Base-by-base conservation (phyloP, 495 filamentous ascomycete species). In the Cairneyella variabilis region DNA sequence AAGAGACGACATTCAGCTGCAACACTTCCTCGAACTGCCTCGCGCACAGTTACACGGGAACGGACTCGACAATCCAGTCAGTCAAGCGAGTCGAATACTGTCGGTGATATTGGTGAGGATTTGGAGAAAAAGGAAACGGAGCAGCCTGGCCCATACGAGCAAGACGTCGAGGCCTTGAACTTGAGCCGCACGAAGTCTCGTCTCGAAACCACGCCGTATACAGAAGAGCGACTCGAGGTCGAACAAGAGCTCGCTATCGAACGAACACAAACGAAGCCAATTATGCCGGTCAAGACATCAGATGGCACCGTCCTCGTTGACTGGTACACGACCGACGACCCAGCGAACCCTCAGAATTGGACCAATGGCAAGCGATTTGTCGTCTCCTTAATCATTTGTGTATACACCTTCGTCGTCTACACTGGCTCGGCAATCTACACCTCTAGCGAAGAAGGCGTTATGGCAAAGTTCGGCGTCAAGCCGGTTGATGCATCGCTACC, bases 281-380 rank as follows among this genome's bases (percentile, higher is more conserved):
- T 81, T 27, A 59, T 65, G 0, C 75, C 79, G 73, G 8, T 47
- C 21, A 64, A 61, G 61, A 64, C 61, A 18, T 36, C 54, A 39
- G 74, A 77, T 41, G 73, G 73, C 34, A 67, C 72, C 16, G 76
- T 85, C 45, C 67, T 86, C 0, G 80, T 85, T 10, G 76, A 76
- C 18, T 85, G 73, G 70, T 78, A 84, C 53, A 70, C 69, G 14
- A 71, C 74, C 0, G 64, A 73, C 5, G 64, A 78, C 46, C 67
- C 72, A 0, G 62, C 76, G 26, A 76, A 82, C 53, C 83, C 81
- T 20, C 76, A 74, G 25, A 83, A 84, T 57, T 85, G 73, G 70
- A 67, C 64, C 21, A 61, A 69, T 17, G 26, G 56, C 1, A 68
- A 60, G 0, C 66, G 73, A 2, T 53, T 75, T 9, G 52, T 63